Evolutionary conservation across 352 stramenopile species (phyloP), one percentile per base, ranked within the genome.

Genomic region (Sclerospora graminicola): DNA sequence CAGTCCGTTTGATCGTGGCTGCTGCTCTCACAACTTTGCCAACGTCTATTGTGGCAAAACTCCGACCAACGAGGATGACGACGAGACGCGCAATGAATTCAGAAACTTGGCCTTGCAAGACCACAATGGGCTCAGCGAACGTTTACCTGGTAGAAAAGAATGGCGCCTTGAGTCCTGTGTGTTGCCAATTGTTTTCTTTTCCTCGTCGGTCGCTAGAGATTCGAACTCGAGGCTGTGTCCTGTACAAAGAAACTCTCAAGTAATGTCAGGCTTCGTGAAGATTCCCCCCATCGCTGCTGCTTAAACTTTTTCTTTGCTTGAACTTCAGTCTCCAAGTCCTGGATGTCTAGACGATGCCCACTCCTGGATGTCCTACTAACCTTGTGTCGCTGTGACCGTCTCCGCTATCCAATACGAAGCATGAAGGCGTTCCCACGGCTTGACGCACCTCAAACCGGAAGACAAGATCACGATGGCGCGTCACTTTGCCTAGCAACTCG

Each of bases 1-100:
- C 41, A 91, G 89, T 43, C 79, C 79, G 16, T 91, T 82, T 43
- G 79, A 91, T 54, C 41, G 27, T 19, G 79, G 79, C 9, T 75
- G 76, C 30, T 75, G 76, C 30, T 39, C 34, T 20, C 43, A 47
- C 20, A 91, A 91, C 49, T 89, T 72, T 47, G 41, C 39, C 5
- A 60, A 87, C 37, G 60, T 84, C 2, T 86, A 66, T 39, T 35
- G 57, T 8, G 59, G 54, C 3, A 30, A 55, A 1, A 31, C 63
- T n/a, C 46, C 41, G 20, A 34, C 19, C 20, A 43, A 49, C 9
- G 40, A 57, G 5, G 43, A 53, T 11, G 42, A 57, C 8, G 51
- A 51, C 31, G 40, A 19, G n/a, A 42, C 37, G 7, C 18, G 46
- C 6, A 24, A 54, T 6, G 48, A 62, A 4, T 40, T 16, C 2